These are phyloP conservation scores for Penicillium polonicum DNA, from an alignment of 2,329 filamentous ascomycete genomes.

Conservation along the genomic window DNA sequence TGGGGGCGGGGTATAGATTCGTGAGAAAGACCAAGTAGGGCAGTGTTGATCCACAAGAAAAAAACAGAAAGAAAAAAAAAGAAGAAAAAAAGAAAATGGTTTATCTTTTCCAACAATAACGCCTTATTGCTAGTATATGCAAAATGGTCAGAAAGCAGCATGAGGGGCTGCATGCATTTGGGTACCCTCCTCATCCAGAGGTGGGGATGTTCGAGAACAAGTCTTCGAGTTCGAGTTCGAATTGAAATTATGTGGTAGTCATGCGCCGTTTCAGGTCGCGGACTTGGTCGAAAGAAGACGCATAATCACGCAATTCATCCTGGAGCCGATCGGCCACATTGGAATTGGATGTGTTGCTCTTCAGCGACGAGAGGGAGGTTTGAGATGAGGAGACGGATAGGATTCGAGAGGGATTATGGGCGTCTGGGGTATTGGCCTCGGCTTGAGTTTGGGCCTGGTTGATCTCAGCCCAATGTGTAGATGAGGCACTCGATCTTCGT, in stretches of 20 bases:
- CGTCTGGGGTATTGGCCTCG: constrained; percentile 16
- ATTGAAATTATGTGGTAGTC: constrained; percentile 29
- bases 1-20: constrained; percentile 10
- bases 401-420: constrained; percentile 20
- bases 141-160: constrained; percentile 9
- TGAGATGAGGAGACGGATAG: constrained; percentile 69
- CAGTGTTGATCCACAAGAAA: neutral
- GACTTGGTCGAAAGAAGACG: constrained; percentile 83
- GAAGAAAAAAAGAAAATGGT: neutral
- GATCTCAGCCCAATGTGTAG: constrained; percentile 10
- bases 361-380: constrained; percentile 78
- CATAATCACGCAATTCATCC: constrained; percentile 79
- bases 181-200: neutral
- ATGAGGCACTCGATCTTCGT: constrained; percentile 17
- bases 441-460: constrained; percentile 4
- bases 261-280: constrained; percentile 50
- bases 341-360: constrained; percentile 56
- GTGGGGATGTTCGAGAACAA: neutral
- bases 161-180: constrained; percentile 5
- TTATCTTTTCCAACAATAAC: constrained; percentile 15
- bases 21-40: neutral
- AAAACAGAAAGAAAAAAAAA: neutral
- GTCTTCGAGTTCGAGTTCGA: neutral
- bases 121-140: constrained; percentile 17
- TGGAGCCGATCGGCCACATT: constrained; percentile 71